A percentile compares a stretch with the other conserved stretches of the same genome.
These are phyloP conservation scores for Candida ulmi DNA, from an alignment of 805 yeast species.

Conservation along the genomic window DNA sequence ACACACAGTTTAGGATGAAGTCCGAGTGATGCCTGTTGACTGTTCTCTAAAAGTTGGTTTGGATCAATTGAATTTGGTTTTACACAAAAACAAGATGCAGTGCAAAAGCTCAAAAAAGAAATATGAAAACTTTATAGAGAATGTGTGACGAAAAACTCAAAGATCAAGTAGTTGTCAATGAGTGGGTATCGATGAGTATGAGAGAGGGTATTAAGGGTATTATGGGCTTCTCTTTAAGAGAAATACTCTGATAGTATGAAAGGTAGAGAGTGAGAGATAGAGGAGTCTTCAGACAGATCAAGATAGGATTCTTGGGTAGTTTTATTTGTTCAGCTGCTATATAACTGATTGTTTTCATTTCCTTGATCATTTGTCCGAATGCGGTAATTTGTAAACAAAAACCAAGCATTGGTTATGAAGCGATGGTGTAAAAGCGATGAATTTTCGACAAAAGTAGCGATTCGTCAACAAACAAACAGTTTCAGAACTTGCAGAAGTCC, in stretches of 20 bases:
- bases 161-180: background rate
- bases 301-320: background rate
- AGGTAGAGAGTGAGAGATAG: background rate
- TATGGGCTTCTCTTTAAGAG: too few species aligned
- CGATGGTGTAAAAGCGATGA: background rate
- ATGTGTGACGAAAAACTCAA: background rate
- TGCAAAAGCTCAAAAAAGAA: too few species aligned
- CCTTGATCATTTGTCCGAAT: conserved; percentile 8
- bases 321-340: background rate
- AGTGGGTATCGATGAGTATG: too few species aligned
- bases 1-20: too few species aligned
- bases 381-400: conserved; percentile 23
- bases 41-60: too few species aligned
- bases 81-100: conserved; percentile 1
- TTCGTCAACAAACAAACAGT: conserved; percentile 3
- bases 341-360: conserved; percentile 12
- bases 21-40: too few species aligned
- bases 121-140: background rate
- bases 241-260: background rate
- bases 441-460: conserved; percentile 1
- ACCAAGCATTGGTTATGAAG: conserved; percentile 6
- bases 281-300: background rate
- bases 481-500: background rate
- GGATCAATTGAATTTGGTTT: background rate
- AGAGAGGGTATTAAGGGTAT: too few species aligned